Conservation (phyloP, 768 basidiomycete genomes). For the Lactarius evosmus region DNA sequence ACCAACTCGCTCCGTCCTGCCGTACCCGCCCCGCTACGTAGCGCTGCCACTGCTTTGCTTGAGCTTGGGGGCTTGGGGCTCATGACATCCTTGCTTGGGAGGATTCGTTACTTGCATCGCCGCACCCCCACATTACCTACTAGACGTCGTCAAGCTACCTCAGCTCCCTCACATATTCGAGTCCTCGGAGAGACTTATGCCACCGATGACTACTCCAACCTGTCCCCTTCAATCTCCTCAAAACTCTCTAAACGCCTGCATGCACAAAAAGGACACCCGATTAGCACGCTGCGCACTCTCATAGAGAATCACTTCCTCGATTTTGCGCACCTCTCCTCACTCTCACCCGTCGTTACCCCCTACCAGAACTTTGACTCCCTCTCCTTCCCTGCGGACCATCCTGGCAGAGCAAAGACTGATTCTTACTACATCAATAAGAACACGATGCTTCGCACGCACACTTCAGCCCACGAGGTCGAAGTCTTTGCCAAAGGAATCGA, state of each 20-base stretch:
- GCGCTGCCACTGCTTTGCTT: neutral
- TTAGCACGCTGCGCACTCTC: constrained; percentile 77
- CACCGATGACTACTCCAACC: constrained; percentile 79
- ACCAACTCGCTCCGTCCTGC: too few species aligned
- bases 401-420: constrained; percentile 85
- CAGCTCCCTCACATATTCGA: constrained; percentile 35
- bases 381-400: constrained; percentile 90
- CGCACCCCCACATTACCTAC: neutral
- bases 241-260: constrained; percentile 79
- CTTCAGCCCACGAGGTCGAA: constrained; percentile 97
- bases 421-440: constrained; percentile 93
- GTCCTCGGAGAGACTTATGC: constrained; percentile 67
- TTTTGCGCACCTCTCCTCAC: constrained; percentile 68
- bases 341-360: constrained; percentile 88
- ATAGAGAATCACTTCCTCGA: constrained; percentile 82
- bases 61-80: too few species aligned
- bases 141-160: constrained; percentile 2
- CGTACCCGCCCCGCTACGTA: too few species aligned
- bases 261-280: constrained; percentile 72
- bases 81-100: constrained; percentile 3
- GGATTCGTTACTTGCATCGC: neutral
- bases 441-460: constrained; percentile 94
- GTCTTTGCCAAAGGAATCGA: constrained; percentile 73
- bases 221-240: constrained; percentile 78
- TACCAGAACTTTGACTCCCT: constrained; percentile 95